Conservation (phyloP, 192 early-diverging fungal species). For the Gaertneriomyces sp. region DNA sequence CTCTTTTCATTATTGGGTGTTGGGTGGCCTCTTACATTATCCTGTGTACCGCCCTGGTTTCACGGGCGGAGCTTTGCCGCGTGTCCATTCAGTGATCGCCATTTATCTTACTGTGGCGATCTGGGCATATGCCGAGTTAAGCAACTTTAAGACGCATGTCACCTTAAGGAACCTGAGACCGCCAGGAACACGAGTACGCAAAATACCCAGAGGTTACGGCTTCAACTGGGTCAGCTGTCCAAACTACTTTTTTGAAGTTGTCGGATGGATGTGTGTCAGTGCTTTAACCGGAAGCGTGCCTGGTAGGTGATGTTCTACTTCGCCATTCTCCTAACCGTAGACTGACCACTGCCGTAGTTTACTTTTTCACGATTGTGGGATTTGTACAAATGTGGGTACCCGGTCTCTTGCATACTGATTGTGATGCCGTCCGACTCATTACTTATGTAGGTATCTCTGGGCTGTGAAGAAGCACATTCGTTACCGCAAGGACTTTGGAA, state of each 20-base stretch:
- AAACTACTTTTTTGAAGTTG: slow-evolving; percentile 89
- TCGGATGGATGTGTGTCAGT: slow-evolving; percentile 75
- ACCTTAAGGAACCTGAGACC: slow-evolving; percentile 90
- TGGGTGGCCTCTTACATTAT: slow-evolving; percentile 82
- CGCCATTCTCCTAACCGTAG: background rate
- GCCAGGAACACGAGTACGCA: slow-evolving; percentile 75
- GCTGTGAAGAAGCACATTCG: slow-evolving; percentile 93
- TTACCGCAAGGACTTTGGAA: slow-evolving; percentile 86
- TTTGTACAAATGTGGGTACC: slow-evolving; percentile 21
- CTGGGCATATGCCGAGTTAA: slow-evolving; percentile 72
- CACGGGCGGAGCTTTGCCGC: slow-evolving; percentile 43
- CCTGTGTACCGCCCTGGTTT: slow-evolving; percentile 82
- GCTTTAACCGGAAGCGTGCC: slow-evolving; percentile 68
- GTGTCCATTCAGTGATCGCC: slow-evolving; percentile 41
- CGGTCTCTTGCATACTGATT: slow-evolving; percentile 44
- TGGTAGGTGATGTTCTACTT: slow-evolving; percentile 30
- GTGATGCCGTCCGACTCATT: slow-evolving; percentile 54
- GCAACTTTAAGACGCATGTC: slow-evolving; percentile 79
- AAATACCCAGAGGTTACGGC: slow-evolving; percentile 88
- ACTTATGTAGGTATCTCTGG: slow-evolving; percentile 86
- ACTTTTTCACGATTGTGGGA: slow-evolving; percentile 30
- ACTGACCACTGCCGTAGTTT: background rate
- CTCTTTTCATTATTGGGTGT: slow-evolving; percentile 87
- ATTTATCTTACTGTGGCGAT: slow-evolving; percentile 46
- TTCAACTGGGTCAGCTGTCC: slow-evolving; percentile 86